A percentile compares a stretch with the other conserved stretches of the same genome.
Evolutionary conservation across 2,329 filamentous ascomycete species (phyloP).

Genomic region (Diaporthe sp.): DNA sequence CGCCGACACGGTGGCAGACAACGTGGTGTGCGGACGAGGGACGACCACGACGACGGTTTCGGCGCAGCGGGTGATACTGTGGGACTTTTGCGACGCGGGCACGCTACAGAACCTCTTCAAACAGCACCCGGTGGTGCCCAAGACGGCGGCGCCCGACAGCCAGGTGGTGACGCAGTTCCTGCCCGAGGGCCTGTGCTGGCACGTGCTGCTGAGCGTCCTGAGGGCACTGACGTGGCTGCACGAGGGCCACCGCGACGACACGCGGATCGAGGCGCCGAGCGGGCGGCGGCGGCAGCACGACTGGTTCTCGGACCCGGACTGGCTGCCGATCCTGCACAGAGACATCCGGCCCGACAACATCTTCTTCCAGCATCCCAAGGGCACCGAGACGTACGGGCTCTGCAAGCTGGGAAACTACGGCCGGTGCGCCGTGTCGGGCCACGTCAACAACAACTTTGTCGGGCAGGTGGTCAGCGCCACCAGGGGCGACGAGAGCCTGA

Average conservation of each 20-base stretch:
- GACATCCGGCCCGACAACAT: constrained; percentile 62
- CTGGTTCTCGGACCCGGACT: constrained; percentile 46
- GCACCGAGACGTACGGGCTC: constrained; percentile 63
- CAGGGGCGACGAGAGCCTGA: constrained; percentile 36
- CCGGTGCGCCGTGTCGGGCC: constrained; percentile 56
- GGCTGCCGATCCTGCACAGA: constrained; percentile 66
- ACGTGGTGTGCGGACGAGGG: constrained; percentile 40
- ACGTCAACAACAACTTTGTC: constrained; percentile 44
- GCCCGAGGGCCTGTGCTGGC: constrained; percentile 69
- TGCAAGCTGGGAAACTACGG: constrained; percentile 68
- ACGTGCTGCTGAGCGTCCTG: constrained; percentile 63
- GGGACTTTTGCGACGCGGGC: constrained; percentile 67
- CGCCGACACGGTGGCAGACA: constrained; percentile 48
- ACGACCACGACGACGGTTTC: constrained; percentile 27
- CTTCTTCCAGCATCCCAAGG: constrained; percentile 63
- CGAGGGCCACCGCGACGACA: constrained; percentile 55
- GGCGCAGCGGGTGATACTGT: constrained; percentile 55
- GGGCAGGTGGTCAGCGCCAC: constrained; percentile 45
- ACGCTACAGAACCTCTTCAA: constrained; percentile 58
- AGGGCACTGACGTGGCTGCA: constrained; percentile 67
- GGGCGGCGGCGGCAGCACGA: background rate
- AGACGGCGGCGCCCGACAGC: constrained; percentile 23
- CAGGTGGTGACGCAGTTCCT: constrained; percentile 51
- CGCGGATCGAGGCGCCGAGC: constrained; percentile 10
- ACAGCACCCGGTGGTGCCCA: constrained; percentile 42